Evolutionary conservation across 306 rosid species (phyloP).

Genomic region (Vachellia collinsii): DNA sequence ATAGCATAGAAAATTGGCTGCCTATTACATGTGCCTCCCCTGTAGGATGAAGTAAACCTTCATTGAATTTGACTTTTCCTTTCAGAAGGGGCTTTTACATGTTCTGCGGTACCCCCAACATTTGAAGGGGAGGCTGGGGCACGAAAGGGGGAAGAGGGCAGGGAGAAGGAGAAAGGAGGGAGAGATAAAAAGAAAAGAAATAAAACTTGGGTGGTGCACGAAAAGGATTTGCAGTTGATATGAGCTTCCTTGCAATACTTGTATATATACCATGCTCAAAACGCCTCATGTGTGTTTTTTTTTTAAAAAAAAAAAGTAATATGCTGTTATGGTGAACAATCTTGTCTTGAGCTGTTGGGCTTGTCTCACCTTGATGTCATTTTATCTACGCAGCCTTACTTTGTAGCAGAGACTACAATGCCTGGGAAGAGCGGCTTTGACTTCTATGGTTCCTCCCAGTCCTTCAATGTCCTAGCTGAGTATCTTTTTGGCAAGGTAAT

Average conservation of each 20-base stretch:
- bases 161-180: too few relatives aligned
- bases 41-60: not conserved
- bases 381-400: slow-evolving; percentile 71
- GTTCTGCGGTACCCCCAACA: not conserved
- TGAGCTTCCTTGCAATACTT: slow-evolving; percentile 1
- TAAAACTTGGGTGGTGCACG: not conserved
- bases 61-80: not conserved
- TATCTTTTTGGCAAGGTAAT: slow-evolving; percentile 98
- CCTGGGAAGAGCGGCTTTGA: slow-evolving; percentile 89
- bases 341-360: slow-evolving; percentile 1
- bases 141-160: not conserved
- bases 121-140: not conserved
- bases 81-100: not conserved
- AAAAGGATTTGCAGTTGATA: not conserved
- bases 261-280: not conserved
- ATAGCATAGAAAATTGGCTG: not conserved
- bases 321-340: slow-evolving; percentile 4
- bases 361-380: slow-evolving; percentile 29
- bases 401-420: slow-evolving; percentile 87
- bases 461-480: slow-evolving; percentile 86
- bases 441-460: slow-evolving; percentile 72
- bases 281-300: not conserved
- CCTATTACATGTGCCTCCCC: not conserved
- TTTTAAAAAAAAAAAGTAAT: not conserved
- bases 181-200: not conserved